phyloP scores from a whole-genome alignment of 2,329 filamentous ascomycete species.

The Falciphora oryzae region DNA sequence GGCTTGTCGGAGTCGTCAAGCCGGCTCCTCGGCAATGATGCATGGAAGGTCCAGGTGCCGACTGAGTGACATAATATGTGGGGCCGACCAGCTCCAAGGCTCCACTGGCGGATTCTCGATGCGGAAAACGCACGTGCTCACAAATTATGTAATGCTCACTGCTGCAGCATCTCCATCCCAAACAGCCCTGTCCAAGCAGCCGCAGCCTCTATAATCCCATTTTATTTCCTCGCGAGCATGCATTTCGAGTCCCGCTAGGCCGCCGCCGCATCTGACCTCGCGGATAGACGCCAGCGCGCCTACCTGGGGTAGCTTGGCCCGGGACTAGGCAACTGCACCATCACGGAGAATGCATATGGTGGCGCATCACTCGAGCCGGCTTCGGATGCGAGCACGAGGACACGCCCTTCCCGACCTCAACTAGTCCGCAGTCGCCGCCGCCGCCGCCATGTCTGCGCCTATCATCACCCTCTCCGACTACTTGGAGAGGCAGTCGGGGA shows the following conservation, averaged over 20 bases:
- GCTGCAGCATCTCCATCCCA: too few species aligned
- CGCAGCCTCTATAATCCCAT: neutral
- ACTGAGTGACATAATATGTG: neutral
- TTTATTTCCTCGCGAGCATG: neutral
- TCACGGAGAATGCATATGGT: neutral
- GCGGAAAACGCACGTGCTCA: neutral
- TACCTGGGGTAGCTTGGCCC: too few species aligned
- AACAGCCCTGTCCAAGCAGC: too few species aligned
- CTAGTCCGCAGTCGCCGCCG: neutral
- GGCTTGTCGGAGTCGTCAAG: neutral
- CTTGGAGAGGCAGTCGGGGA: conserved; percentile 83
- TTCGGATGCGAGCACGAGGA: neutral
- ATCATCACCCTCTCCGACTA: conserved; percentile 70
- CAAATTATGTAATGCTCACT: too few species aligned
- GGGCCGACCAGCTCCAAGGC: neutral
- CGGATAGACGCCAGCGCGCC: neutral
- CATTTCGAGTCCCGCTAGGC: neutral
- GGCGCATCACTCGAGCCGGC: neutral
- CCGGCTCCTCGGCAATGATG: neutral
- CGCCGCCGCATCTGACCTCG: neutral
- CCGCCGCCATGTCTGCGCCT: conserved; percentile 8
- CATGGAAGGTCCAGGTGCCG: neutral
- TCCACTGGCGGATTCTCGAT: neutral
- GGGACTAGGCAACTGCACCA: neutral
- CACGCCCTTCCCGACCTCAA: neutral